Conservation (phyloP, 2,329 filamentous ascomycete species). For the Ceratocystis colombiana region DNA sequence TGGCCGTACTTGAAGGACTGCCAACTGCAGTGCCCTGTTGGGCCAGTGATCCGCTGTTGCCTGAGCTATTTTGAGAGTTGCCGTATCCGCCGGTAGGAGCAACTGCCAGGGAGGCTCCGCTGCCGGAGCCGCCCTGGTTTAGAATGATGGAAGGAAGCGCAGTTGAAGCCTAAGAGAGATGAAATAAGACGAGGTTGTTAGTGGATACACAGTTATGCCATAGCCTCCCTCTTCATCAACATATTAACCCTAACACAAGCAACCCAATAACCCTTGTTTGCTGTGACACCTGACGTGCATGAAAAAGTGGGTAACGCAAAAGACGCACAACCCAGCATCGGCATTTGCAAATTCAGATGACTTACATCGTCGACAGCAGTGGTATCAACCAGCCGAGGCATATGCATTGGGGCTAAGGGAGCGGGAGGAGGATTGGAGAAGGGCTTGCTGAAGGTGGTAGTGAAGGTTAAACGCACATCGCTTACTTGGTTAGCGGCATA, state of each 20-base stretch:
- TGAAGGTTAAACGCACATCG: slow-evolving; percentile 4
- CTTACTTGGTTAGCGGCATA: not conserved
- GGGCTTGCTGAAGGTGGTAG: not conserved
- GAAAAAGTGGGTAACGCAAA: not conserved
- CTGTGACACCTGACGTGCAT: not conserved
- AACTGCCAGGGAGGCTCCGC: not conserved
- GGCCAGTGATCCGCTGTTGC: not conserved
- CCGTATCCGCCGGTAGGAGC: not conserved
- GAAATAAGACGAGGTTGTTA: not conserved
- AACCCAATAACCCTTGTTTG: not conserved
- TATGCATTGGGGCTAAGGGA: not conserved
- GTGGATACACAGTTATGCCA: not conserved
- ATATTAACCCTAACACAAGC: not conserved
- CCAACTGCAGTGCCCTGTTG: not conserved
- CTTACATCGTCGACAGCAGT: not conserved
- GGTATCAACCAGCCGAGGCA: not conserved
- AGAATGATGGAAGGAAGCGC: not conserved
- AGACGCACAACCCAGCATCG: not conserved
- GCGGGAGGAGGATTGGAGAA: not conserved
- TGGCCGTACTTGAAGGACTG: not conserved
- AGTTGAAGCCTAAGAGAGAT: not conserved
- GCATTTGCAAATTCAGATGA: not conserved
- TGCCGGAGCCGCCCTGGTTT: not conserved
- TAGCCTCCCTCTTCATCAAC: no score
- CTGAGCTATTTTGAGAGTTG: not conserved